Base-by-base conservation (phyloP, 140 eudicot genomes). In the Ambrosia hybrid region DNA sequence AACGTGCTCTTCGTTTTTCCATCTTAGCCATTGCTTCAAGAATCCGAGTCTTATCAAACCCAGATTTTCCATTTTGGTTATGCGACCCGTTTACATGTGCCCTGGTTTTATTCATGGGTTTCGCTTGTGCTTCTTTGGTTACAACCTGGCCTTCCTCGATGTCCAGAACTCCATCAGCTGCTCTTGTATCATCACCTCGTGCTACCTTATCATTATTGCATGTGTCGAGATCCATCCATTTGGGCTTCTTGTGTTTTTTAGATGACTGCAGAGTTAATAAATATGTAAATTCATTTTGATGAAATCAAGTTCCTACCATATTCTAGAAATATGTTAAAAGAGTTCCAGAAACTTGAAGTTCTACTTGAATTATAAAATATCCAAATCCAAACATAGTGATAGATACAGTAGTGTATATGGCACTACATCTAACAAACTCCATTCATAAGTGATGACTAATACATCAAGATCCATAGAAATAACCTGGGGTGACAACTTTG, bases 1-100 rank as follows among this genome's bases (percentile, higher is more conserved):
- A 91, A 17, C 96, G 88, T 73, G 88, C 90, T 70, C 92, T 82
- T 75, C 97, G 81, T 62, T 80, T 88, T 78, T 91, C 96, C 93
- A 91, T 91, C 86, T 88, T 91, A 21, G 81, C 85, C 75, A 86
- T 78, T 45, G 87, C 83, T 76, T 84, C 93, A 34, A 76, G 82
- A 66, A 91, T 84, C 64, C 73, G 79, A 65, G 83, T 72, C 38
- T 82, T 81, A 67, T 82, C 85, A 60, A 67, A 16, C 49, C 73
- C 86, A 13, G 71, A 57, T 45, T 79, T 39, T 71, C 73, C 76
- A 57, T 48, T 71, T 68, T 73, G 80, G 63, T 58, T 33, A 13
- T 2, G 70, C 51, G 57, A 10, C 48, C 38, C 59, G 52, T 82
- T 72, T 56, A 14, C 55, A n/a, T 49, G 78, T 38, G 68, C 60